Evolutionary conservation across 2,329 filamentous ascomycete species (phyloP), one percentile per base, ranked within the genome.

Genomic region (Talaromyces marneffei): DNA sequence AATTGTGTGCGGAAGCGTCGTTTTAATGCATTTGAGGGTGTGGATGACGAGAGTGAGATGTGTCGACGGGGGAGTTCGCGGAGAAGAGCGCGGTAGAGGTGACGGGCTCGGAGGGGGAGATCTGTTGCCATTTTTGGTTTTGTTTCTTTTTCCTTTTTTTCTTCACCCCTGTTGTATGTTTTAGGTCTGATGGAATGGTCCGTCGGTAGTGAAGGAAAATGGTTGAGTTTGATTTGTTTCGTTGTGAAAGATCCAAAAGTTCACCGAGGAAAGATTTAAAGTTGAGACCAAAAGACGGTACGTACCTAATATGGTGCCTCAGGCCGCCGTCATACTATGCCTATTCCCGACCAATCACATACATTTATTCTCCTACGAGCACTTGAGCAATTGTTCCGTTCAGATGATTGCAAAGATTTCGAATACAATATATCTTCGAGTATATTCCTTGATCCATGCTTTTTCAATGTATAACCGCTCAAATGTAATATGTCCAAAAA

Each of bases 41-140:
- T 88, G 40, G 87, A 86, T 25, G 80, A 77, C 65, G 83, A 80
- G 68, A 85, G 74, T 2, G 83, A 80, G 5, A 59, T 59, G 57
- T 59, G 57, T 40, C 87, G 87, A 7, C 88, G 84, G 1, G 93
- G 93, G 8, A 97, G 86, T 79, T 97, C 92, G 75, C 93, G 91
- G 60, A 97, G 86, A 71, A 97, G 82, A 44, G 88, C 84, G 70
- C 93, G 90, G 83, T 97, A 97, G 72, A 96, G 83, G 37, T 91
- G 86, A 70, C 91, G 90, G 42, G 83, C 73, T 64, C 81, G 74
- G 40, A 76, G 69, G 52, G 74, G 46, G 35, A 68, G 63, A 52
- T 67, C 63, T 52, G 57, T 60, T 50, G 42, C n/a, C 58, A 62
- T 62, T 55, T 46, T 65, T 62, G 20, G 4, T 52, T 46, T 39